These are phyloP conservation scores for Boechera stricta DNA, from an alignment of 345 rosid species.

Conservation along the genomic window DNA sequence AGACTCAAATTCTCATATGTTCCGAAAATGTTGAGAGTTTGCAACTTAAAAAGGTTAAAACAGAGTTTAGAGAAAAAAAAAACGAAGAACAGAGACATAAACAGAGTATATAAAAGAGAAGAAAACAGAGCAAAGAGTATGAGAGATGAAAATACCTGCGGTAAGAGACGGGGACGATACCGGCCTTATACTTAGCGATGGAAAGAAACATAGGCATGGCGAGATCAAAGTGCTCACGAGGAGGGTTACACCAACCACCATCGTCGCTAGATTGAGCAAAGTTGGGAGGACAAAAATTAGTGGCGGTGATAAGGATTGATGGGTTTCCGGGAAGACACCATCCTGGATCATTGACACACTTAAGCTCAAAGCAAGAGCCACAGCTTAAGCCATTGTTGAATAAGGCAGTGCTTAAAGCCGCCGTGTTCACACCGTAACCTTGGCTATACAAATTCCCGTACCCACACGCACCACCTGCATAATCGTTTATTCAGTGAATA, in stretches of 20 bases:
- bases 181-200: constrained; percentile 71
- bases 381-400: constrained; percentile 75
- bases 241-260: constrained; percentile 89
- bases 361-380: constrained; percentile 73
- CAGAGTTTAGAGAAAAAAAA: neutral
- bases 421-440: constrained; percentile 73
- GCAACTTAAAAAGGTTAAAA: too few relatives aligned
- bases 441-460: constrained; percentile 76
- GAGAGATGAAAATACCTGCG: constrained; percentile 58
- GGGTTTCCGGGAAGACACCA: constrained; percentile 74
- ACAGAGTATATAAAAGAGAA: neutral
- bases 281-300: constrained; percentile 75
- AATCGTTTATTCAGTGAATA: neutral
- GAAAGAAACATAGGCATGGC: constrained; percentile 76
- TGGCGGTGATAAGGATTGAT: constrained; percentile 61
- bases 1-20: neutral
- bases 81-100: neutral
- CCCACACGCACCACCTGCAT: constrained; percentile 75
- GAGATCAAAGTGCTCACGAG: constrained; percentile 71
- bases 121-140: neutral
- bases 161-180: constrained; percentile 72
- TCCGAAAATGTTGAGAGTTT: neutral
- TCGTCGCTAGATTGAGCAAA: constrained; percentile 60
- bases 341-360: constrained; percentile 55
- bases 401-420: constrained; percentile 74